Base-by-base conservation (phyloP, 73 alveolate genomes). In the Paramecium tetraurelia region DNA sequence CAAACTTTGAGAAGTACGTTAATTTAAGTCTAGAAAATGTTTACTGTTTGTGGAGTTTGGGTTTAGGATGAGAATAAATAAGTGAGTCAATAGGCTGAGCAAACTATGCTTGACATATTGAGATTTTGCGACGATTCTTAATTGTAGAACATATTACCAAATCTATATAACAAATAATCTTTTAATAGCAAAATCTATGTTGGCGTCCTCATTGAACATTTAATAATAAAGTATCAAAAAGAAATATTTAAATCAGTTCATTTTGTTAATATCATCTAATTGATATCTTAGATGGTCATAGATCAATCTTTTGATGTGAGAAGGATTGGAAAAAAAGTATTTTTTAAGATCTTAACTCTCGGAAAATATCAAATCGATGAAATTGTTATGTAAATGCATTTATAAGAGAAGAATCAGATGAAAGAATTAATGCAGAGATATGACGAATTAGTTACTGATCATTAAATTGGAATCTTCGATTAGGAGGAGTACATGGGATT, bases 181-280 rank as follows among this genome's bases (percentile, higher is more conserved):
- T 75, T 75, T 40, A 36, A 40, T 21, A 31, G 59, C 3, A 75
- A 75, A 20, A 75, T 75, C 3, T 75, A 75, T 36, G 87, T 75
- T 29, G 87, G 87, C 0, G 87, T 75, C 20, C 87, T 75, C 11
- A 33, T 75, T n/a, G 87, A 75, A 36, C 58, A 75, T 75, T 75
- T 75, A 75, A 21, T 75, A 10, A 21, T 75, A 0, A 75, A 75
- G 40, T 75, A 75, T 40, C 36, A 75, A 20, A 21, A 21, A 14
- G 59, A 75, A 21, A 75, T 75, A 14, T 21, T 36, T 11, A 33
- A 75, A 10, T 75, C 87, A 5, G 68, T 44, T 16, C 87, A 75
- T 36, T 36, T 75, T 18, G n/a, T 12, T n/a, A 21, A 33, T 14
- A 14, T 75, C 0, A 21, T 75, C 11, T 36, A 75, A 16, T 44